Base-by-base conservation (phyloP, 2,329 filamentous ascomycete genomes). In the Cladosporium velox region DNA sequence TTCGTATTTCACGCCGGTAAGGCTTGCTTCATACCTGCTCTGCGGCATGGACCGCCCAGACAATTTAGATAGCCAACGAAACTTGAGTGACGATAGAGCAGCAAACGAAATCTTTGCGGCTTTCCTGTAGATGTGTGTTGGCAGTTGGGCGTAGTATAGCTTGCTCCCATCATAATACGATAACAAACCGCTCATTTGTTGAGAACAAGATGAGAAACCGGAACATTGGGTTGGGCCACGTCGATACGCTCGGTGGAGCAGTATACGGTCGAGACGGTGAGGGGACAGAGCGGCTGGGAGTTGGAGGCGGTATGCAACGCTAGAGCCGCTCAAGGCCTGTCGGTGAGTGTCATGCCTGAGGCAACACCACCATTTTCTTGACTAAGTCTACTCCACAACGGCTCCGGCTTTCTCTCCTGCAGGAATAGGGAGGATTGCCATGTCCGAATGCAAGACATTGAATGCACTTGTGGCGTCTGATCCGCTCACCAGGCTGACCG, bases 331-430 rank as follows among this genome's bases (percentile, higher is more conserved):
- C 28, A 11, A 21, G n/a, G 26, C 28, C 30, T 55, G 52, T 55
- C 52, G 52, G 52, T 55, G 52, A 55, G 30, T 30, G 10, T 12
- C 1, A 11, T 55, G 52, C 52, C 52, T 55, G 52, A 55, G 52
- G 52, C 52, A 55, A 5, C 2, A 3, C 3, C 11, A 32, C 52
- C 3, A 6, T 30, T 54, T 18, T 11, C 8, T 30, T 30, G 52
- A 55, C 52, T 8, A 30, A 55, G 28, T 55, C 26, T 11, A 24
- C 52, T 55, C 52, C 52, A 55, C 52, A 55, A 21, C 30, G 30
- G 52, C 52, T 55, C 30, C 52, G 32, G 18, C 28, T 55, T 55
- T 55, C 28, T 21, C 52, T 55, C 52, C n/a, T 55, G 52, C 52
- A 30, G 30, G 30, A 55, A 55, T 21, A 21, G n/a, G 52, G 30